These are phyloP conservation scores for Ustulina deusta DNA, from an alignment of 2,329 filamentous ascomycete species.

Conservation along the genomic window DNA sequence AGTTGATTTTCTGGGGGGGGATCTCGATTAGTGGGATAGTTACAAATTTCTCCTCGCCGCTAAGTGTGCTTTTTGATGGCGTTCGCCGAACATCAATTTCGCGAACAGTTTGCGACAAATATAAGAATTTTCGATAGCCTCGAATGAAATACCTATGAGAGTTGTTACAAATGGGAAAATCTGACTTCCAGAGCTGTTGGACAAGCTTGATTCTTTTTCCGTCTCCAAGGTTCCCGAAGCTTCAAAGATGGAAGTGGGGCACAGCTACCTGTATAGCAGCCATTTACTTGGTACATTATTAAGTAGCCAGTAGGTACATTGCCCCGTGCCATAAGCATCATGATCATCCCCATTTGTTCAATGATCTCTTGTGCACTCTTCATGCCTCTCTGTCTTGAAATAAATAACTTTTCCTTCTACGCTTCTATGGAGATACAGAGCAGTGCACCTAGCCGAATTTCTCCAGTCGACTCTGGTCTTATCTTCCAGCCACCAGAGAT, in stretches of 20 bases:
- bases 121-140: background rate
- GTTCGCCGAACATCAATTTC: background rate
- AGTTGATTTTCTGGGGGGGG: background rate
- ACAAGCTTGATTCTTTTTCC: slow-evolving; percentile 24
- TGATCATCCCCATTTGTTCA: background rate
- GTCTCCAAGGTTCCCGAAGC: slow-evolving; percentile 50
- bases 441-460: background rate
- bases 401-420: no score
- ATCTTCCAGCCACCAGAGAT: background rate
- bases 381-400: background rate
- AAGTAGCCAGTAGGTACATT: background rate
- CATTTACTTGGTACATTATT: background rate
- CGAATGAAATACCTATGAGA: background rate
- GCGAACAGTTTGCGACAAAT: background rate
- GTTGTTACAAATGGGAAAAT: slow-evolving; percentile 9
- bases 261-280: background rate
- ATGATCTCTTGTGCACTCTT: background rate
- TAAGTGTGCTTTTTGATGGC: background rate
- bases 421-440: no score
- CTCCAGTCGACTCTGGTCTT: background rate
- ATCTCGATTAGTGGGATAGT: background rate
- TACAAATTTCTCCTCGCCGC: background rate
- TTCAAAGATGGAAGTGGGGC: slow-evolving; percentile 45
- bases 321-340: background rate
- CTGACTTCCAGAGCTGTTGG: slow-evolving; percentile 2